phyloP scores from a whole-genome alignment of 176 grass and related monocot species.

The Carex myosuroides region DNA sequence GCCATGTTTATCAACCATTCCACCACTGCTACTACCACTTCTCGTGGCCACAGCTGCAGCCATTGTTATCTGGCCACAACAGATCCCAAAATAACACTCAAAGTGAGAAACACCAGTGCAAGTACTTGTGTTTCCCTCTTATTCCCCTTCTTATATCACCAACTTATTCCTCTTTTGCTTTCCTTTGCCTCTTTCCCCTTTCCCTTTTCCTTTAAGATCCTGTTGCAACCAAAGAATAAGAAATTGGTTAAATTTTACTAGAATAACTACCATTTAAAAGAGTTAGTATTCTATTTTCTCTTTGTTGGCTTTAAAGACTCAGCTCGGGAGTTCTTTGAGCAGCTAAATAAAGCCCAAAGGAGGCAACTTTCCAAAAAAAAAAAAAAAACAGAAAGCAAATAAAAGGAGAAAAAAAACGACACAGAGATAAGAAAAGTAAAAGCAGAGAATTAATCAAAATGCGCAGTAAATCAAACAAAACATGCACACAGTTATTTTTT shows the following conservation, averaged over 20 bases:
- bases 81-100: neutral
- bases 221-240: conserved; percentile 19
- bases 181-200: conserved; percentile 29
- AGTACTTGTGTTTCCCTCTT: conserved; percentile 12
- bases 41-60: conserved; percentile 66
- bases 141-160: conserved; percentile 8
- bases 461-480: conserved; percentile 33
- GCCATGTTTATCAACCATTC: conserved; percentile 46
- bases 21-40: conserved; percentile 42
- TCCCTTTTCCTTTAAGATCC: conserved; percentile 22
- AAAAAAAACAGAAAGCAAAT: neutral
- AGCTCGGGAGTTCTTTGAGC: conserved; percentile 27
- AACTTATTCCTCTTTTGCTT: conserved; percentile 7
- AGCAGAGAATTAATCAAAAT: conserved; percentile 23
- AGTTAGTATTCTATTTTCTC: conserved; percentile 28
- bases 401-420: neutral
- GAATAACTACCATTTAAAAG: neutral
- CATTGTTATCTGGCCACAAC: conserved; percentile 32
- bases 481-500: neutral
- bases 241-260: conserved; percentile 30
- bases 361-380: conserved; percentile 39
- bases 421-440: conserved; percentile 3
- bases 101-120: neutral
- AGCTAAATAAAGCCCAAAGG: conserved; percentile 60
- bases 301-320: conserved; percentile 15